A percentile compares a stretch with the other conserved stretches of the same genome.
These are phyloP conservation scores for Chlamydomonas sp. DNA, from an alignment of 139 green algal species.

Conservation along the genomic window DNA sequence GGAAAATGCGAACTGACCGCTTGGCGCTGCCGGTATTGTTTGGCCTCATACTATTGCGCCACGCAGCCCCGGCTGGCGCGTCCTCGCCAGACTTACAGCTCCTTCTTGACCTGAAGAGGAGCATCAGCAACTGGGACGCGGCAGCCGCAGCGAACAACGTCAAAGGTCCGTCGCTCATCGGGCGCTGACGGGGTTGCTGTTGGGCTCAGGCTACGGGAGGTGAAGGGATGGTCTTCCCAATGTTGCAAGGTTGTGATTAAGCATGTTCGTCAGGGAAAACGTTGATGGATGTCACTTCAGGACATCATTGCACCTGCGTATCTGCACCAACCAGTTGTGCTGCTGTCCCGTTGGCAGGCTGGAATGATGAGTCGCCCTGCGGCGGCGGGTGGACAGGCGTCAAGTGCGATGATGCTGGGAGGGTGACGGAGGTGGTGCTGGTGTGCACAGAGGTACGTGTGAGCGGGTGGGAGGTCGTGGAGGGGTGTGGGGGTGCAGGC, in stretches of 20 bases:
- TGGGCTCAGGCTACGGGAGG: no score
- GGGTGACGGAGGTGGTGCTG: conserved; percentile 16
- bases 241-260: no score
- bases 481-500: no score
- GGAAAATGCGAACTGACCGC: no score
- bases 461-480: neutral
- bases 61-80: neutral
- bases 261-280: no score
- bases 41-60: no score
- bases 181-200: no score
- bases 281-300: no score
- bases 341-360: neutral
- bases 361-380: conserved; percentile 6
- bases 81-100: neutral
- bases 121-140: conserved; percentile 5
- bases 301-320: no score
- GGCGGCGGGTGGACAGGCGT: conserved; percentile 31
- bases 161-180: neutral
- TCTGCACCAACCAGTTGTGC: no score
- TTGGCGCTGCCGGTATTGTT: no score
- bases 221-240: no score
- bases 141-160: conserved; percentile 6
- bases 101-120: neutral
- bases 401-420: neutral
- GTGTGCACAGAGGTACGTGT: conserved; percentile 19